phyloP scores from a whole-genome alignment of 371 early-diverging fungal species.

The Mucor lusitanicus region DNA sequence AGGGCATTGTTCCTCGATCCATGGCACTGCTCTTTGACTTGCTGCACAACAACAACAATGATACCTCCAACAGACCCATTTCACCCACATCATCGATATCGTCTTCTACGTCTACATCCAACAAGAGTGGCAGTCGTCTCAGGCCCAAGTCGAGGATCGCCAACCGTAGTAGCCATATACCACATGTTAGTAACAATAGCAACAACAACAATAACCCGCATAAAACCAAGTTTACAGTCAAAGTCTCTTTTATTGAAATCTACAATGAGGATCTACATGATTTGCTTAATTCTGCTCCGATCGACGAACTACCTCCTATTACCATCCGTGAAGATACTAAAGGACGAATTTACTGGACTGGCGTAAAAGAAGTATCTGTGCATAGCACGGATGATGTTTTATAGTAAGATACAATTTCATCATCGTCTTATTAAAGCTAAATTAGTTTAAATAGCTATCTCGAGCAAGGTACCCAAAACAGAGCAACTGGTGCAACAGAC shows the following conservation, averaged over 20 bases:
- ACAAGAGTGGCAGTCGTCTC: conserved; percentile 10
- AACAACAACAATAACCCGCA: not conserved
- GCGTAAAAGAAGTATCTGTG: conserved; percentile 82
- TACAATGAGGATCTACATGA: conserved; percentile 98
- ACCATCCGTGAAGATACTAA: conserved; percentile 92
- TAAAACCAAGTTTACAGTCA: conserved; percentile 47
- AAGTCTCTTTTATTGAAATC: conserved; percentile 86
- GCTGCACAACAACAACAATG: conserved; percentile 18
- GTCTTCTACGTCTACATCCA: conserved; percentile 22
- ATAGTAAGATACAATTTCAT: conserved; percentile 34
- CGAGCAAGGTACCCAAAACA: conserved; percentile 76
- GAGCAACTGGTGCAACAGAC: conserved; percentile 95
- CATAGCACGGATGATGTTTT: conserved; percentile 78
- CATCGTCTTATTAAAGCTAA: not conserved
- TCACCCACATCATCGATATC: conserved; percentile 29
- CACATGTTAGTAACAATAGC: not conserved
- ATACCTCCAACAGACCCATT: conserved; percentile 4
- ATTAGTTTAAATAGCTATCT: conserved; percentile 48
- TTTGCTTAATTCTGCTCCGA: conserved; percentile 64
- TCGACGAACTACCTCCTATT: conserved; percentile 62
- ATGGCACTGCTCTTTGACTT: conserved; percentile 71
- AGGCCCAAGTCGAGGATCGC: conserved; percentile 21
- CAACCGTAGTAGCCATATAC: conserved; percentile 8
- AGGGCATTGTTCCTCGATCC: conserved; percentile 89
- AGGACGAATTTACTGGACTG: conserved; percentile 89